These are phyloP conservation scores for Rhinocladiella mackenziei DNA, from an alignment of 2,329 filamentous ascomycete species.

Conservation along the genomic window DNA sequence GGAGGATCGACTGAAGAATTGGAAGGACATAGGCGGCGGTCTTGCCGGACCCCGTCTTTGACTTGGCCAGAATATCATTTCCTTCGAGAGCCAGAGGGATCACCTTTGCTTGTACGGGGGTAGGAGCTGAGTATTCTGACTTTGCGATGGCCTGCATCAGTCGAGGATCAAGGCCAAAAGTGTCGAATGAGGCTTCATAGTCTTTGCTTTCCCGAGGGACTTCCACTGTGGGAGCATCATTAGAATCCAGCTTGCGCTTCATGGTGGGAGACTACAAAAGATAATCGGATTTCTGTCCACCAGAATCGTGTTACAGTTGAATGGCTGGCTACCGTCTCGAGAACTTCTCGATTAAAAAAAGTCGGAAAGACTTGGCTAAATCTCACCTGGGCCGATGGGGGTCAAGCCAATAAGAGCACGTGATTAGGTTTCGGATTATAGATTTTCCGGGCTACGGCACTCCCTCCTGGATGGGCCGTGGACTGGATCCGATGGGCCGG, in stretches of 20 bases:
- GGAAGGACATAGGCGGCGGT: slow-evolving; percentile 94
- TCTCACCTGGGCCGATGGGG: too few relatives aligned
- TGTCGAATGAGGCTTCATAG: slow-evolving; percentile 58
- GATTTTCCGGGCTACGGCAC: too few relatives aligned
- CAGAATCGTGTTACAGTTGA: too few relatives aligned
- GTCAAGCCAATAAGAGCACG: too few relatives aligned
- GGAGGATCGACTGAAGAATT: slow-evolving; percentile 77
- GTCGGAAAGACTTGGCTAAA: too few relatives aligned
- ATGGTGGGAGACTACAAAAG: slow-evolving; percentile 33
- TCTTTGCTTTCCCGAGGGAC: slow-evolving; percentile 19
- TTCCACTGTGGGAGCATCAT: slow-evolving; percentile 44
- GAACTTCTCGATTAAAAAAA: too few relatives aligned
- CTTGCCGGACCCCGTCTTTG: slow-evolving; percentile 94
- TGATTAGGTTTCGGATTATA: too few relatives aligned
- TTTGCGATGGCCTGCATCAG: slow-evolving; percentile 80
- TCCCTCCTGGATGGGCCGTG: too few relatives aligned
- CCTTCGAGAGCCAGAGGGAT: slow-evolving; percentile 86
- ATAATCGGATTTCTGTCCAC: too few relatives aligned
- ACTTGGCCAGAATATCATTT: slow-evolving; percentile 83
- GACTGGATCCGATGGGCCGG: too few relatives aligned
- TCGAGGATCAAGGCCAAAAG: slow-evolving; percentile 76
- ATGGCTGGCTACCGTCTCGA: too few relatives aligned
- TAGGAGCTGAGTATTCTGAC: slow-evolving; percentile 79
- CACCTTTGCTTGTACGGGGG: slow-evolving; percentile 79
- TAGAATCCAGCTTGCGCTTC: slow-evolving; percentile 50